Base-by-base conservation (phyloP, 306 rosid genomes). In the barrel medic (Medicago truncatula) region DNA sequence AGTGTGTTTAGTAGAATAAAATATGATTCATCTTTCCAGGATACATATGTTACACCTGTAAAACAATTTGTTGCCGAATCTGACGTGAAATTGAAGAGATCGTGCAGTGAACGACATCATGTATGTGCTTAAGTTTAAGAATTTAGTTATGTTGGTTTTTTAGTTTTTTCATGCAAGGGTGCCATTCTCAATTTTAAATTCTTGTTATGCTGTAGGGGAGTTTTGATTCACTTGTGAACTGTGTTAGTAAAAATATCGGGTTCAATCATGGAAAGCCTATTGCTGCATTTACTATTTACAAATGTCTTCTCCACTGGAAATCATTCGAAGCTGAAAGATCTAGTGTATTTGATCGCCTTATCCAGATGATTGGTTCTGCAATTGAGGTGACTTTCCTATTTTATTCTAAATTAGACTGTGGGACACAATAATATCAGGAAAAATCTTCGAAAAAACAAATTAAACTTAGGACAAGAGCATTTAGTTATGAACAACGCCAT, bases 321-420 rank as follows among this genome's bases (percentile, higher is more conserved):
- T 92, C 99, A 71, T 96, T 96, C 80, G 99, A 96, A 90, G 97
- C 97, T 58, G 99, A 96, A 85, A 92, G 92, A 80, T 90, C 98
- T 16, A 92, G 99, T 71, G 97, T 96, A 47, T 96, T 96, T 90
- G 99, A 96, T 76, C 97, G 98, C 74, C 98, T 96, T 83, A 90
- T 96, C 80, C 98, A 96, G 86, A 92, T 88, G 96, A 89, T 96
- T 86, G 99, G 99, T 78, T 92, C 97, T 8, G 90, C 96, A 85
- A 96, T 96, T 79, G 97, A 96, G 99, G 99, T 96, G 64, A 69
- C 79, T 38, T 31, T 71, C 38, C 68, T 78, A 39, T 67, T 28
- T 28, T 61, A 23, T 74, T 65, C 54, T 74, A 39, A 60, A 53
- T 39, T 36, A 60, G 43, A 38, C 68, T 49, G 11, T 56, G 56